phyloP scores from a whole-genome alignment of 2,329 filamentous ascomycete genomes.

The Colletotrichum paranaense region DNA sequence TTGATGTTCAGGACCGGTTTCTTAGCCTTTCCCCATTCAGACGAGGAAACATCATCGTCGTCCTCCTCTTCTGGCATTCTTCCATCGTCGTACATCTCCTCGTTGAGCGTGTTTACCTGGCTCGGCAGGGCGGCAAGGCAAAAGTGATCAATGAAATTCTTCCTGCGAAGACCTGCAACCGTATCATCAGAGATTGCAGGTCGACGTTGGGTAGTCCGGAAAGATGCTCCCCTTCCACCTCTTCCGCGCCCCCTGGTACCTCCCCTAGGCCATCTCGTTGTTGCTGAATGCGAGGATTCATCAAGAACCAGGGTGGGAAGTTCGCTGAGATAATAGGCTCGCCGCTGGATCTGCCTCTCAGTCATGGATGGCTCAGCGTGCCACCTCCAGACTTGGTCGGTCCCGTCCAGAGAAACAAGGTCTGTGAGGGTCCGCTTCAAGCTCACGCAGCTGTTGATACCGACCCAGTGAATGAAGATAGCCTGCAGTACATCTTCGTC shows the following conservation, averaged over 20 bases:
- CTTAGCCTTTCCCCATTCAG: slow-evolving; percentile 10
- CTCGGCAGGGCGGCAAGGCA: not conserved
- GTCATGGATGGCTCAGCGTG: not conserved
- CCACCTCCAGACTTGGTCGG: slow-evolving; percentile 44
- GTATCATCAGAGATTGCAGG: not conserved
- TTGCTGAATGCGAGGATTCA: not conserved
- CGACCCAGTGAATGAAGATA: slow-evolving; percentile 62
- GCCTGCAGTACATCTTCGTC: slow-evolving; percentile 64
- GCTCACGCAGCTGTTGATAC: slow-evolving; percentile 57
- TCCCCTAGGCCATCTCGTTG: no score
- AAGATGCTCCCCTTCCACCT: not conserved
- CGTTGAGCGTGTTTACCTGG: not conserved
- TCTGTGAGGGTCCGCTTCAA: slow-evolving; percentile 50
- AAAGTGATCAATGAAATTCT: not conserved
- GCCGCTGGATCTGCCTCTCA: slow-evolving; percentile 33
- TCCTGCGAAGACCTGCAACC: not conserved
- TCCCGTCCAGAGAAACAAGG: slow-evolving; percentile 41
- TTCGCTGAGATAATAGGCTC: slow-evolving; percentile 51
- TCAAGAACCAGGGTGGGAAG: no score
- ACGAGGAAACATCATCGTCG: not conserved
- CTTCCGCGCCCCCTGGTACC: no score
- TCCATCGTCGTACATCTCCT: slow-evolving; percentile 1
- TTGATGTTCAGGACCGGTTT: slow-evolving; percentile 53
- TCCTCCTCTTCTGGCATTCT: slow-evolving; percentile 22
- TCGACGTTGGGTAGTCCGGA: not conserved